Conservation (phyloP, 169 alveolate species). For the Plasmodium vivax region DNA sequence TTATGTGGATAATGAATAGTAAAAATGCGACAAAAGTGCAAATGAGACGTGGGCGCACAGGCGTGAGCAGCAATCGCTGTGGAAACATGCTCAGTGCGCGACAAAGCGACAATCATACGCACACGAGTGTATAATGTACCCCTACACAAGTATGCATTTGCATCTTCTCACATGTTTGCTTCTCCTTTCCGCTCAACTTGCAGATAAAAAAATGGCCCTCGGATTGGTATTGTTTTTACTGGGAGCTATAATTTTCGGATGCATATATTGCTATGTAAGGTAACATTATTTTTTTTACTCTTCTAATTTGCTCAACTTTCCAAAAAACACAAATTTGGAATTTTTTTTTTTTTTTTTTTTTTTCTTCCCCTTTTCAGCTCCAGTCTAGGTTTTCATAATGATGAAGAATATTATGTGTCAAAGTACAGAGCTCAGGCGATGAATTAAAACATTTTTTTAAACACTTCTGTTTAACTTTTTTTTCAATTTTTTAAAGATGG, state of each 20-base stretch:
- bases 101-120: background rate
- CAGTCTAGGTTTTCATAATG: constrained; percentile 49
- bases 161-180: background rate
- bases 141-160: background rate
- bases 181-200: background rate
- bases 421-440: constrained; percentile 4
- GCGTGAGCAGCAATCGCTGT: background rate
- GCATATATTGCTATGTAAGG: constrained; percentile 67
- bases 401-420: constrained; percentile 67
- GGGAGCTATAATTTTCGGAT: constrained; percentile 14
- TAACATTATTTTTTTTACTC: constrained; percentile 28
- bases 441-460: background rate
- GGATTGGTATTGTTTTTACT: constrained; percentile 54
- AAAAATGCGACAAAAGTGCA: background rate
- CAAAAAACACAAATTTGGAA: background rate
- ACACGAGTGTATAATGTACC: background rate
- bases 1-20: constrained; percentile 72
- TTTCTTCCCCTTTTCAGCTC: constrained; percentile 19
- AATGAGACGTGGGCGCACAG: background rate
- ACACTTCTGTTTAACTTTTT: background rate
- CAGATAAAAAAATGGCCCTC: constrained; percentile 59
- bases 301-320: background rate
- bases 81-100: background rate
- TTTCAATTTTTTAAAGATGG: background rate
- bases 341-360: background rate